Percentiles rank a stretch among this genome's conserved stretches.
Evolutionary conservation across 768 basidiomycete species (phyloP).

Genomic region (Sporobolomyces roseus): DNA sequence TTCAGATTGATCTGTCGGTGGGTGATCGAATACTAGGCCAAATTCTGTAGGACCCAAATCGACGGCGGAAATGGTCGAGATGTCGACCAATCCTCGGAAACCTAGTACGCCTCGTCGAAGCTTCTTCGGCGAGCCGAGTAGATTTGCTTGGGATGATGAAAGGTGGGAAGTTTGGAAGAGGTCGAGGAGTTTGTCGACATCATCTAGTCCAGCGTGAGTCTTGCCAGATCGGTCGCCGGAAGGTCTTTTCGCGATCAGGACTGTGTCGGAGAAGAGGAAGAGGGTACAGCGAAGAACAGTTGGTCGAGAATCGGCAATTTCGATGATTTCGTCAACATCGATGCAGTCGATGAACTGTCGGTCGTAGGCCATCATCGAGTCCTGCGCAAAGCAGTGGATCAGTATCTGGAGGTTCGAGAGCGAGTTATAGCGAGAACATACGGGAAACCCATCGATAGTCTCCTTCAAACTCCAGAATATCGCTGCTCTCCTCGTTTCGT

Average conservation of each 20-base stretch:
- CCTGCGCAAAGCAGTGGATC: slow-evolving; percentile 46
- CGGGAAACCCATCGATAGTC: slow-evolving; percentile 83
- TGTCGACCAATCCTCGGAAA: slow-evolving; percentile 79
- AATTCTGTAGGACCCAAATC: slow-evolving; percentile 69
- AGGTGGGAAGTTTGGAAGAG: slow-evolving; percentile 37
- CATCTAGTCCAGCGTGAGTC: slow-evolving; percentile 63
- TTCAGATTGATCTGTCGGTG: slow-evolving; percentile 75
- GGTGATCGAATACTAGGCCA: slow-evolving; percentile 75
- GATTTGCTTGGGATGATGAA: slow-evolving; percentile 39
- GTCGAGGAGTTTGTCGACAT: slow-evolving; percentile 64
- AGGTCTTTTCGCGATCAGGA: slow-evolving; percentile 82
- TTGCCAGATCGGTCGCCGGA: slow-evolving; percentile 46
- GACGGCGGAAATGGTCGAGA: slow-evolving; percentile 75
- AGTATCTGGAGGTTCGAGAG: not conserved
- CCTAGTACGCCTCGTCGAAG: slow-evolving; percentile 71
- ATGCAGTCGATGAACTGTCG: slow-evolving; percentile 85
- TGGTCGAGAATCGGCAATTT: slow-evolving; percentile 47
- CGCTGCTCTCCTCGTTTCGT: slow-evolving; percentile 81
- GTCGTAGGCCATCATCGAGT: slow-evolving; percentile 79
- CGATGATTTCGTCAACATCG: slow-evolving; percentile 72
- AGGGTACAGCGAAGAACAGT: slow-evolving; percentile 74
- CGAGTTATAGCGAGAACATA: slow-evolving; percentile 45
- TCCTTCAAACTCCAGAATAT: slow-evolving; percentile 79
- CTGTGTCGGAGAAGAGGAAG: slow-evolving; percentile 89
- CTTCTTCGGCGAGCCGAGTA: slow-evolving; percentile 61